Evolutionary conservation across 805 yeast genomes (phyloP), one percentile per base, ranked within the genome.

Genomic region (Candida parachauliodes): DNA sequence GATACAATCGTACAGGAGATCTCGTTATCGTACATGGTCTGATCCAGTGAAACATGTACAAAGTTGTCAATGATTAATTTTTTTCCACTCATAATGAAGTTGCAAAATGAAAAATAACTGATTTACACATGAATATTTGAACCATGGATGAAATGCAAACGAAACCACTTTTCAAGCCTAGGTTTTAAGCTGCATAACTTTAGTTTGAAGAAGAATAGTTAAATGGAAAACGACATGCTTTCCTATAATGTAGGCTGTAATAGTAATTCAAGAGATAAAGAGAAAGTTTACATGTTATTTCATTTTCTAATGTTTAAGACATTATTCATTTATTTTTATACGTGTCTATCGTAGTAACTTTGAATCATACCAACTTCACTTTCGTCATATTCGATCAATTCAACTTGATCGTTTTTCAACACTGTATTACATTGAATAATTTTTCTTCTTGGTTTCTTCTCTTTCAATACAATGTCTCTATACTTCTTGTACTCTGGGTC

Each of bases 361-460:
- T 81, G 76, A 51, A 88, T 83, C 83, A 88, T 73, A 19, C 95
- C 95, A 24, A 68, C 65, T 47, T 79, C 79, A 9, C 80, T 70
- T 54, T 84, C 91, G 19, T 76, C 81, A 50, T 88, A 88, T 54
- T 85, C 95, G 40, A 68, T 71, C n/a, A 87, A 68, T 28, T 61
- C 70, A 22, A 82, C 79, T 5, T 55, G 23, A 17, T 17, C 57
- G 7, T 60, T 69, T 4, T 59, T 71, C 8, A 52, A 65, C 10
- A 55, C 47, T 7, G 95, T 83, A 60, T 88, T 88, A 19, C 88
- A 86, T 61, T 88, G 96, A 40, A 88, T 78, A 48, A 82, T 75
- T 57, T 86, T 94, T 59, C 80, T 82, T 59, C 96, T 76, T 44
- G 96, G 95, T 49, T 82, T 69, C 61, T 86, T 84, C 56, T 84